Percentiles rank a stretch among this genome's conserved stretches.
Evolutionary conservation across 306 rosid genomes (phyloP).

Genomic region (Cotoneaster glaucophyllus): DNA sequence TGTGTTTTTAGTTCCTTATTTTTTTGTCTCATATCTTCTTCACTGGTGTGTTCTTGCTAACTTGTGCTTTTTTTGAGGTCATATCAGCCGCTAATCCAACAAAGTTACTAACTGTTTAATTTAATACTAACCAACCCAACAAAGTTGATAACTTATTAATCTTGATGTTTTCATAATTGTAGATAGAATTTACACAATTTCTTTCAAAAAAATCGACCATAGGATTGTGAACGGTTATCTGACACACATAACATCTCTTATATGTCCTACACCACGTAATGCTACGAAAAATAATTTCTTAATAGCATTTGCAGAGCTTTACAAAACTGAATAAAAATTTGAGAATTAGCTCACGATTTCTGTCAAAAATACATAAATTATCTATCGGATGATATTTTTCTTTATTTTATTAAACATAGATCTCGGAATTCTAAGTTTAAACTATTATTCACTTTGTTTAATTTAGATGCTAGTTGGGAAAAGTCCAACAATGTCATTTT

Average conservation of each 20-base stretch:
- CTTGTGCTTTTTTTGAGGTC: not conserved
- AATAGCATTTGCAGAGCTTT: too few relatives aligned
- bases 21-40: not conserved
- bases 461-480: not conserved
- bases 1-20: not conserved
- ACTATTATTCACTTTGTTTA: not conserved
- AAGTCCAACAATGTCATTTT: slow-evolving; percentile 10
- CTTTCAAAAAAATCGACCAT: not conserved
- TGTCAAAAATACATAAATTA: too few relatives aligned
- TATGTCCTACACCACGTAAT: too few relatives aligned
- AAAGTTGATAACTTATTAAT: not conserved
- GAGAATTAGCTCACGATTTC: too few relatives aligned
- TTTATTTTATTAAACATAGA: not conserved
- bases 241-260: too few relatives aligned
- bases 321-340: too few relatives aligned
- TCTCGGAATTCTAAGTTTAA: too few relatives aligned
- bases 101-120: not conserved
- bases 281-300: too few relatives aligned
- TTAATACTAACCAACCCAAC: not conserved
- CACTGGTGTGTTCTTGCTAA: not conserved
- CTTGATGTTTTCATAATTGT: not conserved
- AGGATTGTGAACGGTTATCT: too few relatives aligned
- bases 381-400: too few relatives aligned
- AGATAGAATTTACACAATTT: not conserved
- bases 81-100: not conserved